Percentiles rank a stretch among this genome's conserved stretches.
phyloP scores from a whole-genome alignment of 768 basidiomycete genomes.

The Russula griseocarnosa region DNA sequence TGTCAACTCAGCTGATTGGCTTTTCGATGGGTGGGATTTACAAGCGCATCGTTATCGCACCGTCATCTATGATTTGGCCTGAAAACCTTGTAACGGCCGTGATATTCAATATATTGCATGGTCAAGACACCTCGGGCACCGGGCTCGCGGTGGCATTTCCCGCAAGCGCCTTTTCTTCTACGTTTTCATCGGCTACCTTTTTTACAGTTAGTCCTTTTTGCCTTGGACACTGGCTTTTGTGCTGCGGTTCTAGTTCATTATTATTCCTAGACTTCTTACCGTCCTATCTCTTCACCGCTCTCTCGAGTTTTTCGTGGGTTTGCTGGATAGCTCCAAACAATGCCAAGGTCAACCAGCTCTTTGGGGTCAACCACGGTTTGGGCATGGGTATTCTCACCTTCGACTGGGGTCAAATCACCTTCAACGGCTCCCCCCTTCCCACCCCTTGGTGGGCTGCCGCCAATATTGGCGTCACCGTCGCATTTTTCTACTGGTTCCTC shows the following conservation, averaged over 20 bases:
- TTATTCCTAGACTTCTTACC: conserved; percentile 10
- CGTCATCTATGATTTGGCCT: too few relatives aligned
- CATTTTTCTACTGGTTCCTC: conserved; percentile 67
- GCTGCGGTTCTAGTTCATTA: conserved; percentile 21
- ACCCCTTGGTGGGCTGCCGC: conserved; percentile 83
- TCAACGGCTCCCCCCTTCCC: conserved; percentile 67
- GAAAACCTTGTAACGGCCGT: too few relatives aligned
- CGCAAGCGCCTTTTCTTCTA: too few relatives aligned
- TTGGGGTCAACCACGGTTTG: conserved; percentile 47
- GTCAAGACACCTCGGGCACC: conserved; percentile 38
- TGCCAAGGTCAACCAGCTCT: conserved; percentile 66
- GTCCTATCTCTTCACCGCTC: conserved; percentile 30
- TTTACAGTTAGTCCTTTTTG: too few relatives aligned
- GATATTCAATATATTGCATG: too few relatives aligned
- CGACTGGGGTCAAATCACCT: conserved; percentile 76
- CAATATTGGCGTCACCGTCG: conserved; percentile 58
- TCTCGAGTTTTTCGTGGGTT: conserved; percentile 44
- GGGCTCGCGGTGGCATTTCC: conserved; percentile 21
- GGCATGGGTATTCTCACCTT: conserved; percentile 72
- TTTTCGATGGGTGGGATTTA: too few relatives aligned
- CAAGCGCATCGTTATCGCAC: too few relatives aligned
- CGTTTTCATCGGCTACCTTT: too few relatives aligned
- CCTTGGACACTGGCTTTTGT: too few relatives aligned
- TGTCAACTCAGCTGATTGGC: too few relatives aligned
- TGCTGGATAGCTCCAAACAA: conserved; percentile 72